These are phyloP conservation scores for Pyrus betulifolia DNA, from an alignment of 306 rosid genomes.

Conservation along the genomic window DNA sequence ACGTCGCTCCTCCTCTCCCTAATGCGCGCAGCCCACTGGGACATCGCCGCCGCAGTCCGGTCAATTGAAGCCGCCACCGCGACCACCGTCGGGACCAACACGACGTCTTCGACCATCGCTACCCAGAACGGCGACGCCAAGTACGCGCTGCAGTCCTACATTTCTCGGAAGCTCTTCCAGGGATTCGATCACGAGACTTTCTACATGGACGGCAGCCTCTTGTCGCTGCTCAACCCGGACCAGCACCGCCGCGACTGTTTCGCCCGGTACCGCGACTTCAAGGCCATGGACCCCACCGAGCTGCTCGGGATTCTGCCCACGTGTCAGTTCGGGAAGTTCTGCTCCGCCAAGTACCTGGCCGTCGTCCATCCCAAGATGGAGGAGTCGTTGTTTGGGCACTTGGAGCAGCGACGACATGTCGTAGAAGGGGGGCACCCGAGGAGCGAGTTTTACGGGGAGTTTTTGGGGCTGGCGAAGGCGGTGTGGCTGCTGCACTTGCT, in stretches of 20 bases:
- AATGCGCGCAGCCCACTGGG: constrained; percentile 96
- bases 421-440: constrained; percentile 73
- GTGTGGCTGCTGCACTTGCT: constrained; percentile 89
- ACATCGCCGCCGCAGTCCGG: constrained; percentile 84
- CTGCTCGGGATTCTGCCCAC: constrained; percentile 83
- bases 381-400: constrained; percentile 86
- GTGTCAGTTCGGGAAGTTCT: constrained; percentile 88
- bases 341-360: constrained; percentile 81
- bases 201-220: constrained; percentile 91
- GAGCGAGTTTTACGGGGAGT: constrained; percentile 67
- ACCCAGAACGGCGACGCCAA: constrained; percentile 81
- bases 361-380: constrained; percentile 95
- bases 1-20: constrained; percentile 68
- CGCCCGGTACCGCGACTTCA: constrained; percentile 76
- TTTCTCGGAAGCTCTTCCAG: constrained; percentile 69
- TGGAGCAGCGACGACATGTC: constrained; percentile 67
- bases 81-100: constrained; percentile 15
- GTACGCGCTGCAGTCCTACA: constrained; percentile 79
- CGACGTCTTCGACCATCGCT: constrained; percentile 30
- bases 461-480: constrained; percentile 67
- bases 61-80: constrained; percentile 84
- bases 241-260: constrained; percentile 84
- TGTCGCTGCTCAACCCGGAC: constrained; percentile 82
- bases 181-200: constrained; percentile 93
- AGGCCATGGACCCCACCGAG: constrained; percentile 84